These are phyloP conservation scores for Polymyxa betae DNA, from an alignment of 208 protist species.

Conservation along the genomic window DNA sequence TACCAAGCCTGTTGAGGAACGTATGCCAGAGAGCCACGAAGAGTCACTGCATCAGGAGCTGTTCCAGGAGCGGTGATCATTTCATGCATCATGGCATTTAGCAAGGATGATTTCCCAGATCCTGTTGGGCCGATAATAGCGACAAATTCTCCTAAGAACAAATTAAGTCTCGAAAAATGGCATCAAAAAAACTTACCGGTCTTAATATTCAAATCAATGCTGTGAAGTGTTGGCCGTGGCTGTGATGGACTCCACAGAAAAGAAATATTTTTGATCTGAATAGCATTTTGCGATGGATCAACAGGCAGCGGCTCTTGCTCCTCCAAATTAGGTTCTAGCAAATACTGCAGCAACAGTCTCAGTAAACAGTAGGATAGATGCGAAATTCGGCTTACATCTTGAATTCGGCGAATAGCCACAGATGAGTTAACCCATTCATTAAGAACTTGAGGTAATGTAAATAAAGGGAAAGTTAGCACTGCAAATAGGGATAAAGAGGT, in stretches of 20 bases:
- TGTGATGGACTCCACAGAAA: not conserved
- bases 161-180: not conserved
- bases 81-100: constrained; percentile 74
- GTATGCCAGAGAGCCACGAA: constrained; percentile 70
- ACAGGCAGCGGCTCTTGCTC: not conserved
- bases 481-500: constrained; percentile 7
- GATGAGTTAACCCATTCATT: constrained; percentile 15
- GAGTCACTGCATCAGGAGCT: not conserved
- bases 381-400: not conserved
- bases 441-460: not conserved
- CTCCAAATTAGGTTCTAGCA: not conserved
- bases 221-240: not conserved
- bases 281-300: not conserved
- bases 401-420: not conserved
- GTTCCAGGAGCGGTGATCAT: constrained; percentile 58
- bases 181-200: not conserved
- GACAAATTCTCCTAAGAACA: constrained; percentile 54
- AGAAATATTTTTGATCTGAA: not conserved
- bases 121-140: constrained; percentile 64
- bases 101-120: constrained; percentile 76
- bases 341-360: constrained; percentile 28
- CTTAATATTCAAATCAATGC: not conserved
- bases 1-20: constrained; percentile 80
- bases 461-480: constrained; percentile 47
- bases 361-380: not conserved